Base-by-base conservation (phyloP, 1,284 basidiomycete species). In the Peniophora sp. region DNA sequence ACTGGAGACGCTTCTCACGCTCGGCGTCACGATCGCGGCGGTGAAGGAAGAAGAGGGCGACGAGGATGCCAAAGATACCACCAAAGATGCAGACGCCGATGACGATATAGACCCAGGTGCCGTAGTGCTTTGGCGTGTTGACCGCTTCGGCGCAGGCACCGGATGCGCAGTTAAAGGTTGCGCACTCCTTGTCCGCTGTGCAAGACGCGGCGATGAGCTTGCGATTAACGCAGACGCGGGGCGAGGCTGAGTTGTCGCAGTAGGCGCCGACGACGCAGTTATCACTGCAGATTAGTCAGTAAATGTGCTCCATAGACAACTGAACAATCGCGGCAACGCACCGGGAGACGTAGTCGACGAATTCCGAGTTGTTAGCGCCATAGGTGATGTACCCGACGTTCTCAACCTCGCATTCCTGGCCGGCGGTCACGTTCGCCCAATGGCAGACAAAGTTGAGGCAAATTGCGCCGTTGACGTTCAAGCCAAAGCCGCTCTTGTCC, bases 171-270 rank as follows among this genome's bases (percentile, higher is more conserved):
- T 92, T 92, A 73, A 79, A 88, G 1, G 86, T 83, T 41, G 69
- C 61, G 61, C 91, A 90, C 85, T 92, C 88, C 67, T 92, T 93
- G 69, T 92, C 88, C 14, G 83, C 89, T 1, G 69, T 69, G 62
- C 91, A 94, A 1, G 73, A 50, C 16, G 64, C 77, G 3, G 79
- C 82, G 2, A 85, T 47, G 16, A 60, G 61, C 63, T 85, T 87
- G 51, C 73, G 71, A 50, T 73, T 66, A 59, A 83, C 70, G 67
- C 90, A 92, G n/a, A 75, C 64, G 44, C 72, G 66, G 11, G 73
- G 56, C 16, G 71, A 62, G 17, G 17, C 12, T 22, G 44, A 22
- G 11, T 83, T 74, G 62, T 93, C 89, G 61, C 91, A 93, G 63
- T 92, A 93, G 0, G 81, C 62, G 3, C 83, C 85, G 8, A 74